A percentile compares a stretch with the other conserved stretches of the same genome.
Conservation (phyloP, 306 rosid genomes). For the Malus orientalis region DNA sequence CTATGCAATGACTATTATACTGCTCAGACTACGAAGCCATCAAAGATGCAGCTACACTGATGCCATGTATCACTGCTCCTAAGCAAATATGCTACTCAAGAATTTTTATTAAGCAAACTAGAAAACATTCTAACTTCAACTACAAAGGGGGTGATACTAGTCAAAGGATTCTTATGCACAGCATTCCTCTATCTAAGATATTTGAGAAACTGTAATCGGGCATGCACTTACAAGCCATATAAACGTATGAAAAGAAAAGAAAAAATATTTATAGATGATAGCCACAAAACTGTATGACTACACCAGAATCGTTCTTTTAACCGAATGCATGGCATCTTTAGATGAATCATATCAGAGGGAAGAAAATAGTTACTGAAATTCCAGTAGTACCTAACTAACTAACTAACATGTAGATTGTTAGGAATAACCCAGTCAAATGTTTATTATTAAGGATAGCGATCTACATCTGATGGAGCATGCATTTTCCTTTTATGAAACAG, state of each 20-base stretch:
- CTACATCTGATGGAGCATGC: not conserved
- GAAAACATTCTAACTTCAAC: not conserved
- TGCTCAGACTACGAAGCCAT: not conserved
- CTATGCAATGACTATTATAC: not conserved
- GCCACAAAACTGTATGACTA: not conserved
- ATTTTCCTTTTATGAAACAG: not conserved
- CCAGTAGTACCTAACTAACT: not conserved
- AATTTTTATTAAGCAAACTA: not conserved
- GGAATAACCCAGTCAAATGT: not conserved
- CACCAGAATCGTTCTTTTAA: not conserved
- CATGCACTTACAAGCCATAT: not conserved
- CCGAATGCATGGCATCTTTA: not conserved
- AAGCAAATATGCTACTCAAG: not conserved
- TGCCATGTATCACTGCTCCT: not conserved
- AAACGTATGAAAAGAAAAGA: not conserved
- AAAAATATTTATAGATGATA: not conserved
- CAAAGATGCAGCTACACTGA: not conserved
- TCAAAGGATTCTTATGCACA: not conserved
- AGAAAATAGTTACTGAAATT: not conserved
- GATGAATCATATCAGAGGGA: not conserved
- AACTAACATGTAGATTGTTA: not conserved
- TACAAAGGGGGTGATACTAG: not conserved
- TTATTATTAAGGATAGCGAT: not conserved
- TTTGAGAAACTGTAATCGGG: not conserved
- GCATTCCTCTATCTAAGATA: not conserved